Conservation (phyloP, 805 yeast species). For the Myxozyma vanderwaltii region DNA sequence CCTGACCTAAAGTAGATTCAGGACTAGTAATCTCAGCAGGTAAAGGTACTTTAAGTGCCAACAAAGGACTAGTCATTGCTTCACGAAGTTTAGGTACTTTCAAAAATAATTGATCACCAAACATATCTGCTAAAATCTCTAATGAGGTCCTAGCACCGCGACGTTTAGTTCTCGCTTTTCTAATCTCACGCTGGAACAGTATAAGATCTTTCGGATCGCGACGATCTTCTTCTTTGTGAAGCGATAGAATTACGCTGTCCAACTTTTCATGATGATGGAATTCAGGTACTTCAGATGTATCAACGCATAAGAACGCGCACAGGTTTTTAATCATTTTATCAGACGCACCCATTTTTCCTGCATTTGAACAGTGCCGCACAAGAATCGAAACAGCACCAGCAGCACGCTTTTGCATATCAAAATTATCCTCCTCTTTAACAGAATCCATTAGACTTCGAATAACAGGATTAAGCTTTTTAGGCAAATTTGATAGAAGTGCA, state of each 20-base stretch:
- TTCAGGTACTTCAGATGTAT: constrained; percentile 94
- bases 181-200: constrained; percentile 62
- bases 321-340: constrained; percentile 88
- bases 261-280: constrained; percentile 64
- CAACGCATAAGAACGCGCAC: constrained; percentile 92
- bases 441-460: constrained; percentile 92
- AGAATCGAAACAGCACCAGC: constrained; percentile 69
- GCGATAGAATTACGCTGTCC: constrained; percentile 63
- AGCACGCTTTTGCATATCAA: constrained; percentile 66
- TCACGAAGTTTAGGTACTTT: constrained; percentile 67
- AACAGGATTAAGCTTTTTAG: constrained; percentile 82
- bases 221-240: constrained; percentile 71
- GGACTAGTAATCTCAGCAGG: constrained; percentile 45
- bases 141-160: constrained; percentile 79
- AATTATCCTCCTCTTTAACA: constrained; percentile 71
- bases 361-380: constrained; percentile 57
- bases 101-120: constrained; percentile 57
- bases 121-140: constrained; percentile 57
- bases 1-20: constrained; percentile 62
- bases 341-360: constrained; percentile 69
- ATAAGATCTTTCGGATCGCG: constrained; percentile 63
- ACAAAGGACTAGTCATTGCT: constrained; percentile 67
- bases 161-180: constrained; percentile 76
- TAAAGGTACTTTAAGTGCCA: constrained; percentile 40
- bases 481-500: constrained; percentile 56